Evolutionary conservation across 2,329 filamentous ascomycete species (phyloP).

Genomic region (Talaromyces piceae): DNA sequence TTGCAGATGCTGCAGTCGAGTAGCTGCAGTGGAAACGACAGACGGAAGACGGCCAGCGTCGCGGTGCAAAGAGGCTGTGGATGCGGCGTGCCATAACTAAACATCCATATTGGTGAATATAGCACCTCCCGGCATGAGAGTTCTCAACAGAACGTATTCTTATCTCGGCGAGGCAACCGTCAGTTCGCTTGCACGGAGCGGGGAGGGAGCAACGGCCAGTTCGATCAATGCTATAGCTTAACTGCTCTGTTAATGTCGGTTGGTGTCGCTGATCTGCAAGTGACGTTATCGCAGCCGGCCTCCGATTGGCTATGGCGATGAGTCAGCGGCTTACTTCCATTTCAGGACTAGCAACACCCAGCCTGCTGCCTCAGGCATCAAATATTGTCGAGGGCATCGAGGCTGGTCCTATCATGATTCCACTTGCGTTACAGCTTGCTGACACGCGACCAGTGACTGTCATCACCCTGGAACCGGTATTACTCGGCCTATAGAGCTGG

Average conservation of each 20-base stretch:
- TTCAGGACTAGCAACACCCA: neutral
- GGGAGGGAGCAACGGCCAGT: too few relatives aligned
- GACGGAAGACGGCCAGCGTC: constrained; percentile 1
- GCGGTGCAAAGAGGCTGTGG: constrained; percentile 2
- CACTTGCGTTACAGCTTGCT: too few relatives aligned
- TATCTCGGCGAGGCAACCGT: neutral
- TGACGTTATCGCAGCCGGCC: neutral
- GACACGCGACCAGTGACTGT: too few relatives aligned
- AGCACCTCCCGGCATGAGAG: neutral
- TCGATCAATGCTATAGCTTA: too few relatives aligned
- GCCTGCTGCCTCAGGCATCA: neutral
- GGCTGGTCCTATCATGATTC: too few relatives aligned
- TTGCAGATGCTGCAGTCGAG: neutral
- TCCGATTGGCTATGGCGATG: neutral
- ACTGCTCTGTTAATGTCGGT: too few relatives aligned
- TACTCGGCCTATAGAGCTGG: too few relatives aligned
- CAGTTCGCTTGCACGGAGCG: too few relatives aligned
- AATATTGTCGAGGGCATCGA: too few relatives aligned
- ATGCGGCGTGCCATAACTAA: constrained; percentile 3
- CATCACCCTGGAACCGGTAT: too few relatives aligned
- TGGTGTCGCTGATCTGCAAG: too few relatives aligned
- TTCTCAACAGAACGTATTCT: too few relatives aligned
- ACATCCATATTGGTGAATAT: neutral
- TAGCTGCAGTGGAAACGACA: neutral
- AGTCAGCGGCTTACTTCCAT: neutral